These are phyloP conservation scores for Pelargonium fulgidum DNA, from an alignment of 441 rosid genomes.

Conservation along the genomic window DNA sequence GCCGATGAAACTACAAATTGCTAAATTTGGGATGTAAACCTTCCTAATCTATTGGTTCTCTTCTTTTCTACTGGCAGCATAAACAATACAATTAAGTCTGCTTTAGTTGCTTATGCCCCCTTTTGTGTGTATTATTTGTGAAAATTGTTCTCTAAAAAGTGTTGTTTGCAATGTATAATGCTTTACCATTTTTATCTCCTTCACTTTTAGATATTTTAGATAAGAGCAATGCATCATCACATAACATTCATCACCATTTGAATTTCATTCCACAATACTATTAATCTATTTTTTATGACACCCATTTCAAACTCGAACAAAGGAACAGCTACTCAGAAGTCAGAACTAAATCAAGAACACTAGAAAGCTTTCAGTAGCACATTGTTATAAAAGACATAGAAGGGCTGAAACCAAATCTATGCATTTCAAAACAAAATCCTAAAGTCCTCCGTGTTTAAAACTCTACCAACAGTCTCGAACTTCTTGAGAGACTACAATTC, in stretches of 20 bases:
- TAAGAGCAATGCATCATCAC: neutral
- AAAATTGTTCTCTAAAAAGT: neutral
- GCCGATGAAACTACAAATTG: neutral
- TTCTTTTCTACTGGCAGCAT: neutral
- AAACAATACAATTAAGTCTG: neutral
- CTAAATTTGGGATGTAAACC: neutral
- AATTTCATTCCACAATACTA: neutral
- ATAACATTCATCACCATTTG: neutral
- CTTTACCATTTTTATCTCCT: neutral
- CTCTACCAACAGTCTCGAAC: neutral
- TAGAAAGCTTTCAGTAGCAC: neutral
- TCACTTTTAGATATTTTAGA: no score
- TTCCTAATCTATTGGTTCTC: neutral
- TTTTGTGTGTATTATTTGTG: neutral
- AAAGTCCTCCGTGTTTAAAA: neutral
- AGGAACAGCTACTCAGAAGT: neutral
- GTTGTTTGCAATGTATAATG: neutral
- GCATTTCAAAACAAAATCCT: constrained; percentile 5
- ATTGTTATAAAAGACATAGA: neutral
- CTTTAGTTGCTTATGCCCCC: neutral
- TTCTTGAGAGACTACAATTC: neutral
- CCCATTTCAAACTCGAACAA: neutral
- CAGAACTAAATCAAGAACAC: neutral
- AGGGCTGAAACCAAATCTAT: neutral
- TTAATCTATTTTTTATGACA: neutral